A percentile compares a stretch with the other conserved stretches of the same genome.
Conservation (phyloP, 495 filamentous ascomycete species). For the Halenospora varia region DNA sequence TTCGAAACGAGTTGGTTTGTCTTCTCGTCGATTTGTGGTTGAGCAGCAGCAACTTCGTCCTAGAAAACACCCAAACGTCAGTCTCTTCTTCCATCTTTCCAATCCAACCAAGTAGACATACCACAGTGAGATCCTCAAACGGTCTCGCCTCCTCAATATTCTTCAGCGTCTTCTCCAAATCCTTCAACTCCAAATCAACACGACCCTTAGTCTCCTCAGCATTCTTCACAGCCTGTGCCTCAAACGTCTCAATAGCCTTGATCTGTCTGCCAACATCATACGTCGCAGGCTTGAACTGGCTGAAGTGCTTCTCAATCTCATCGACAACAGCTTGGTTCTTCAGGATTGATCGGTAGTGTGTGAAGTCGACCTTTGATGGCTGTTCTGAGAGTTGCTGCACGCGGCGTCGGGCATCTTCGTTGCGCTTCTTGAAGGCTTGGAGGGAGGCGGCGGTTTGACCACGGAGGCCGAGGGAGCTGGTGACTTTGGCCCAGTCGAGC, state of each 20-base stretch:
- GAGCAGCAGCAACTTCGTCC: constrained; percentile 91
- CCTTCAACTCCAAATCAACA: constrained; percentile 89
- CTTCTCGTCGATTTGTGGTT: constrained; percentile 94
- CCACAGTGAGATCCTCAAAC: constrained; percentile 96
- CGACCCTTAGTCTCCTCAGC: constrained; percentile 91
- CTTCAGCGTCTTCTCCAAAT: constrained; percentile 86
- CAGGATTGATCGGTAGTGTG: constrained; percentile 82
- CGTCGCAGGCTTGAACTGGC: constrained; percentile 79
- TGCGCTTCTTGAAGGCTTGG: constrained; percentile 97
- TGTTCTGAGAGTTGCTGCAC: constrained; percentile 72
- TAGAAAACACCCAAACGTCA: constrained; percentile 30
- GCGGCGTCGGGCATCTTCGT: constrained; percentile 96
- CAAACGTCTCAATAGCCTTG: constrained; percentile 96
- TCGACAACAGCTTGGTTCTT: constrained; percentile 93
- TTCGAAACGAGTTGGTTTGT: constrained; percentile 88
- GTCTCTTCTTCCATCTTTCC: background rate
- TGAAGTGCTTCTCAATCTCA: constrained; percentile 94
- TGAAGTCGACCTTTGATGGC: constrained; percentile 83
- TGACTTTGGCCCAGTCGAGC: constrained; percentile 96
- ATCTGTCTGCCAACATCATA: constrained; percentile 90
- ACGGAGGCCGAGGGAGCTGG: constrained; percentile 87
- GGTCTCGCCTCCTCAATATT: constrained; percentile 96
- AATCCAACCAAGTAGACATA: constrained; percentile 48
- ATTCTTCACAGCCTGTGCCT: constrained; percentile 94
- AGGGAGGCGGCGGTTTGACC: constrained; percentile 89